A percentile compares a stretch with the other conserved stretches of the same genome.
These are phyloP conservation scores for Claviceps sp. DNA, from an alignment of 2,329 filamentous ascomycete genomes.

Conservation along the genomic window DNA sequence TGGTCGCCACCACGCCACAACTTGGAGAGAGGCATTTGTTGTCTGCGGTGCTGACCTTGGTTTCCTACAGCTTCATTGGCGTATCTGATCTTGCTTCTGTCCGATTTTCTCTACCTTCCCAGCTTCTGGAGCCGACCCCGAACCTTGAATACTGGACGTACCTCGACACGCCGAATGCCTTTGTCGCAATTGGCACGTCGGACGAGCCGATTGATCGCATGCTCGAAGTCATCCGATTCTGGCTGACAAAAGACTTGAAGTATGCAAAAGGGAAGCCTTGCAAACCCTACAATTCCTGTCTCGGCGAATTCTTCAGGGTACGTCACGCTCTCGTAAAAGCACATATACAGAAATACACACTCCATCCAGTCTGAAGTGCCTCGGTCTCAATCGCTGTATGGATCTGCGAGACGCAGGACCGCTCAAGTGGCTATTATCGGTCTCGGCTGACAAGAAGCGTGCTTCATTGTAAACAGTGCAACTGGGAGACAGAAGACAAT, in stretches of 20 bases:
- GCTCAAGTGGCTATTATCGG: neutral
- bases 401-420: neutral
- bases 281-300: conserved; percentile 95
- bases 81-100: conserved; percentile 92
- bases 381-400: conserved; percentile 7
- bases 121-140: conserved; percentile 88
- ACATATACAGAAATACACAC: neutral
- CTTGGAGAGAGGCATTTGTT: neutral
- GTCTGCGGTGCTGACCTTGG: conserved; percentile 2
- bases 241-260: conserved; percentile 98
- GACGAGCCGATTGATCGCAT: conserved; percentile 87
- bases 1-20: no score
- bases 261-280: conserved; percentile 97
- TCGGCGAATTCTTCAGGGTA: conserved; percentile 95
- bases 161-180: conserved; percentile 85
- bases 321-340: conserved; percentile 14
- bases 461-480: conserved; percentile 47
- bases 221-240: conserved; percentile 88
- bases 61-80: conserved; percentile 64
- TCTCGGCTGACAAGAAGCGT: conserved; percentile 1
- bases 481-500: conserved; percentile 83
- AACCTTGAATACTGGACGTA: conserved; percentile 99
- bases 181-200: conserved; percentile 70
- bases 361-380: no score
- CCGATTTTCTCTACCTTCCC: conserved; percentile 88